Evolutionary conservation across 208 protist genomes (phyloP).

Genomic region (Leishmania mexicana): DNA sequence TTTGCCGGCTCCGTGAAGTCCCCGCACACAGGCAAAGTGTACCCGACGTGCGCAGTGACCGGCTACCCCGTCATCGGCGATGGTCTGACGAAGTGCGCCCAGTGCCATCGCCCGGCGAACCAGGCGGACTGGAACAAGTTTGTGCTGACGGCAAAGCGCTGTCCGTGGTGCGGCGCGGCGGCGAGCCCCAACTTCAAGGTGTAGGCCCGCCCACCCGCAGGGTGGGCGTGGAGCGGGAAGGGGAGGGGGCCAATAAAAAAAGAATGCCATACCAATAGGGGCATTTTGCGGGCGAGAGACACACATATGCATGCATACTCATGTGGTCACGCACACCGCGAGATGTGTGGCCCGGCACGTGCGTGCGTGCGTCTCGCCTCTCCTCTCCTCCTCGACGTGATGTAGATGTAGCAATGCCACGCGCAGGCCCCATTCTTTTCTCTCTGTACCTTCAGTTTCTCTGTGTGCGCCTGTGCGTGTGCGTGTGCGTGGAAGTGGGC

Average conservation of each 20-base stretch:
- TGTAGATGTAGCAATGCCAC: background rate
- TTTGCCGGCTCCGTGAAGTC: conserved; percentile 86
- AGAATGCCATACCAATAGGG: background rate
- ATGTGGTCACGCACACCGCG: background rate
- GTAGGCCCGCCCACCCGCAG: conserved; percentile 8
- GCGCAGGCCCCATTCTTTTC: background rate
- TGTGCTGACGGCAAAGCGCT: conserved; percentile 76
- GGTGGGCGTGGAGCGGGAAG: background rate
- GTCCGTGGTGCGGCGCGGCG: conserved; percentile 86
- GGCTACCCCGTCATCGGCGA: conserved; percentile 87
- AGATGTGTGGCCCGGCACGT: background rate
- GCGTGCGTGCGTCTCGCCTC: background rate
- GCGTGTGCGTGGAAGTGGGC: background rate
- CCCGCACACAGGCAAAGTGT: conserved; percentile 64
- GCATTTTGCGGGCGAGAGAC: background rate
- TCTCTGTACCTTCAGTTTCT: background rate
- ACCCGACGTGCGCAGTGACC: conserved; percentile 88
- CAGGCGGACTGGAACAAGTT: conserved; percentile 94
- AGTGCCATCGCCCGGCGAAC: conserved; percentile 82
- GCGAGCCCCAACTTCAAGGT: conserved; percentile 73
- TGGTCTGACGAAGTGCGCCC: conserved; percentile 63
- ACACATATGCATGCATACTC: background rate
- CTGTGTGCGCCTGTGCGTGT: background rate
- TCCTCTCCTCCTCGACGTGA: background rate
- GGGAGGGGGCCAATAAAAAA: background rate